Evolutionary conservation across 2,329 filamentous ascomycete genomes (phyloP), one percentile per base, ranked within the genome.

Genomic region (Exophiala aquamarina): DNA sequence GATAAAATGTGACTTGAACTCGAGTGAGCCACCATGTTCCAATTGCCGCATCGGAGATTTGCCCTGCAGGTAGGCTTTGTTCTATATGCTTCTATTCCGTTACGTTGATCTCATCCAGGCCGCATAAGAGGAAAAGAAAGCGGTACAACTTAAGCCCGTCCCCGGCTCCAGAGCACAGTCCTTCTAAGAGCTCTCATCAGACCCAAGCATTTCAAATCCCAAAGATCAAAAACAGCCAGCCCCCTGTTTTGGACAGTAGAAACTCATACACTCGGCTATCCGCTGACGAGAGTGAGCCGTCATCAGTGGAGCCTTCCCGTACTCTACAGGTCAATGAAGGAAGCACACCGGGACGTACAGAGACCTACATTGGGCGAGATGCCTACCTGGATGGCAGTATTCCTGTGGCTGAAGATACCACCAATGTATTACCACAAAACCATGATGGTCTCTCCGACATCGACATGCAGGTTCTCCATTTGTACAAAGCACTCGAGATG

Each of bases 401-500:
- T 17, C 35, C 14, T 7, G 35, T 20, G 8, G 20, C 11, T 19
- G 14, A 15, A 15, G 7, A 9, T 8, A 19, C 11, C 14, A 20
- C 18, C 15, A 13, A 13, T 7, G 17, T 10, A 8, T 7, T 17
- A 13, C 15, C 4, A 7, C 15, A 37, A 21, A 17, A 4, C 6
- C 15, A 18, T n/a, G 8, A 20, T 17, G 35, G 35, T 7, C 35
- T 37, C 11, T 37, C 35, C 8, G 35, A 37, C 14, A 37, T 21
- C 35, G 35, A 37, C 18, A 18, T 37, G 18, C 35, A 37, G 18
- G 35, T 37, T 7, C 35, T 37, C 18, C 35, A 19, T 7, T n/a
- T 37, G 4, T 37, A 37, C 35, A 45, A 45, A 19, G 48, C 48
- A 18, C 47, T 50, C 34, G 48, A 50, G 21, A 35, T 50, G 26